These are phyloP conservation scores for Allantophomopsis cytisporea DNA, from an alignment of 2,329 filamentous ascomycete species.

Conservation along the genomic window DNA sequence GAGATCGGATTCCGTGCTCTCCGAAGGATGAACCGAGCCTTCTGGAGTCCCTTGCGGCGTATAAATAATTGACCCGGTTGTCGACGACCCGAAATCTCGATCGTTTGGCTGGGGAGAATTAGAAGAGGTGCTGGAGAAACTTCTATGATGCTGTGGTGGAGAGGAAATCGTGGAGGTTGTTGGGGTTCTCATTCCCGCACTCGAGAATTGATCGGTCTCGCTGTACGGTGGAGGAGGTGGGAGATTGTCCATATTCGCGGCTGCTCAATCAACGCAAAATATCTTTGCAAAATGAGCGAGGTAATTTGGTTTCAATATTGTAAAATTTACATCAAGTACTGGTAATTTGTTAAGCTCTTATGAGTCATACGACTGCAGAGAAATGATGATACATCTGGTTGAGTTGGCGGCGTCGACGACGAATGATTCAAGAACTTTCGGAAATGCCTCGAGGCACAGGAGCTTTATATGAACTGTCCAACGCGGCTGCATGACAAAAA, in stretches of 20 bases:
- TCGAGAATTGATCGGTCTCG: constrained; percentile 1
- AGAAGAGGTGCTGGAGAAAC: background rate
- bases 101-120: background rate
- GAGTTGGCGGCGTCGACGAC: too few species aligned
- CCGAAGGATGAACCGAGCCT: constrained; percentile 7
- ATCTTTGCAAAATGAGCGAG: too few species aligned
- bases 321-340: too few species aligned
- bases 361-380: too few species aligned
- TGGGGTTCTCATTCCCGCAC: background rate
- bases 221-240: background rate
- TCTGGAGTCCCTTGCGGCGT: constrained; percentile 12
- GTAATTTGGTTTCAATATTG: too few species aligned
- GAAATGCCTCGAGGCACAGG: too few species aligned
- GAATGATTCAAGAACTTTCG: too few species aligned
- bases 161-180: background rate
- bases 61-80: constrained; percentile 10
- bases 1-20: constrained; percentile 5
- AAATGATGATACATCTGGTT: too few species aligned
- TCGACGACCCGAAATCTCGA: background rate
- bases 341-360: too few species aligned
- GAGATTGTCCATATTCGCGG: background rate
- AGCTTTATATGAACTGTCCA: too few species aligned
- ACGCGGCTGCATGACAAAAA: too few species aligned
- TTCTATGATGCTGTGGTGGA: background rate
- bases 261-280: too few species aligned